Evolutionary conservation across 768 basidiomycete genomes (phyloP).

Genomic region (Russula olivacea): DNA sequence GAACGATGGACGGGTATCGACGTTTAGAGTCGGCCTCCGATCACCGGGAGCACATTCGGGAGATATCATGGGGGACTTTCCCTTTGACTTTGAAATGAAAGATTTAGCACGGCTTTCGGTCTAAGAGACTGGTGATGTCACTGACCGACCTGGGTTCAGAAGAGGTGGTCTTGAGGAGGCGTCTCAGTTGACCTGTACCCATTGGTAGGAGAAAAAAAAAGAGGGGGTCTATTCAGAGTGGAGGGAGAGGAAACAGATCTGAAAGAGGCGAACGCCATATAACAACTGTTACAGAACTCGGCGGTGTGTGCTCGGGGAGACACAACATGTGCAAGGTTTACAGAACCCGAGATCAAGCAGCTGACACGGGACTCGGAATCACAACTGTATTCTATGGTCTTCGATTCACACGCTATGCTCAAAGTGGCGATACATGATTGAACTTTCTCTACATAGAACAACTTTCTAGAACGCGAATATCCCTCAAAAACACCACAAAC

Average conservation of each 20-base stretch:
- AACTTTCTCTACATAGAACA: neutral
- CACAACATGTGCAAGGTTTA: neutral
- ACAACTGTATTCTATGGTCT: neutral
- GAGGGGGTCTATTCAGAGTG: neutral
- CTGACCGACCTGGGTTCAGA: slow-evolving; percentile 5
- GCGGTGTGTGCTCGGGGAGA: neutral
- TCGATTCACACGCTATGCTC: neutral
- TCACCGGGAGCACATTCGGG: neutral
- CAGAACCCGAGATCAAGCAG: neutral
- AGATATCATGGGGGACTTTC: slow-evolving; percentile 14
- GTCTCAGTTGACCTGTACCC: slow-evolving; percentile 2
- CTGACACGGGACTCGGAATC: neutral
- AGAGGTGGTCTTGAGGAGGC: slow-evolving; percentile 7
- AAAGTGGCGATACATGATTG: neutral
- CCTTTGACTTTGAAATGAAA: slow-evolving; percentile 12
- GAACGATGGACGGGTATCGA: slow-evolving; percentile 10
- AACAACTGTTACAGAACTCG: neutral
- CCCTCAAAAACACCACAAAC: neutral
- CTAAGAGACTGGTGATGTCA: neutral
- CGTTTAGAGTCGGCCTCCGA: slow-evolving; percentile 7
- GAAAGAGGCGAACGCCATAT: slow-evolving; percentile 6
- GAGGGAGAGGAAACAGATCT: neutral
- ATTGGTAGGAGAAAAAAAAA: neutral
- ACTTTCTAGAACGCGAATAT: slow-evolving; percentile 2
- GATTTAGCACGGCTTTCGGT: neutral